Evolutionary conservation across 2,329 filamentous ascomycete species (phyloP).

Genomic region (Gnomoniopsis smithogilvyi): DNA sequence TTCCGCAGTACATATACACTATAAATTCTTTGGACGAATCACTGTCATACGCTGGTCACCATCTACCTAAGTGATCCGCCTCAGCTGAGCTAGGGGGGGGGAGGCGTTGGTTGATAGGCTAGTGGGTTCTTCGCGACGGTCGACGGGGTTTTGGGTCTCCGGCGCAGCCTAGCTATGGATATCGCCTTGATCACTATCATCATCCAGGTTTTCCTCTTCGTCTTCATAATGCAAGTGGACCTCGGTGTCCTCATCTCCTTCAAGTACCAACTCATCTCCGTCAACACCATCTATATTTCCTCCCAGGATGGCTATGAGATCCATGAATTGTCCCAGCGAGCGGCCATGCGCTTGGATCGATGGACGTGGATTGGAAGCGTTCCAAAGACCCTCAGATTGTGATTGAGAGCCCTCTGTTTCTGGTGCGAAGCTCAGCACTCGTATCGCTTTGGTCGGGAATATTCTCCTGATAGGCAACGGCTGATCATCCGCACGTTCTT

Average conservation of each 20-base stretch:
- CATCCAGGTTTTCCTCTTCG: not conserved
- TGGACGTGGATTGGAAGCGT: not conserved
- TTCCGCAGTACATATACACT: no score
- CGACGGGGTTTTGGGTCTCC: no score
- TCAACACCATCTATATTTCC: not conserved
- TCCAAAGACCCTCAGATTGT: not conserved
- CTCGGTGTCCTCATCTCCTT: not conserved
- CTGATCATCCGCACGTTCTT: not conserved
- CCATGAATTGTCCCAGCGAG: not conserved
- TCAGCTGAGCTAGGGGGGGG: no score
- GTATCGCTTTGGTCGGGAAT: constrained; percentile 8
- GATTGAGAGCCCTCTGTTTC: not conserved
- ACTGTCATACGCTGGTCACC: no score
- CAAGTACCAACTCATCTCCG: not conserved
- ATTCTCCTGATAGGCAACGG: constrained; percentile 3
- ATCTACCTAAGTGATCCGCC: no score
- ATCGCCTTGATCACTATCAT: not conserved
- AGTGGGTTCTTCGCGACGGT: no score
- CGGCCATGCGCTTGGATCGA: not conserved
- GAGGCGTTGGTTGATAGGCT: no score
- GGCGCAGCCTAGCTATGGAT: not conserved
- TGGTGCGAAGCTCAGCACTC: constrained; percentile 2
- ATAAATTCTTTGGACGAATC: no score
- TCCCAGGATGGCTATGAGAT: not conserved
- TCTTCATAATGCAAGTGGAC: not conserved